Evolutionary conservation across 2,329 filamentous ascomycete species (phyloP).

Genomic region (Boeremia exigua): DNA sequence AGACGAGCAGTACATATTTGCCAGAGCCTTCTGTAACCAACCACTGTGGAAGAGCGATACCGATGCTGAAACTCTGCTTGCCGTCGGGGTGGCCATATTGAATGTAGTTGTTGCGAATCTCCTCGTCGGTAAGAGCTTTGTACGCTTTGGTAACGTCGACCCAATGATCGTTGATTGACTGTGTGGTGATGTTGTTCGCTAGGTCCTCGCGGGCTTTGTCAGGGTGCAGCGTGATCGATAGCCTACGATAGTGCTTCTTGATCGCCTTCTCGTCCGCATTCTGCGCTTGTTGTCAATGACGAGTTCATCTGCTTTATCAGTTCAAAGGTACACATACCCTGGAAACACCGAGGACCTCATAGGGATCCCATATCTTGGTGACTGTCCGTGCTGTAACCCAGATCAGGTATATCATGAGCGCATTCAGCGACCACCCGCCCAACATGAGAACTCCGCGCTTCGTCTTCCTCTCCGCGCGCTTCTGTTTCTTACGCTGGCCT

Average conservation of each 20-base stretch:
- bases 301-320: slow-evolving; percentile 2
- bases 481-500: slow-evolving; percentile 81
- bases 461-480: slow-evolving; percentile 85
- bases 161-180: slow-evolving; percentile 84
- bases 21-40: slow-evolving; percentile 93
- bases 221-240: slow-evolving; percentile 87
- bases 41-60: slow-evolving; percentile 91
- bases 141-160: slow-evolving; percentile 97
- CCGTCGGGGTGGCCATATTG: slow-evolving; percentile 96
- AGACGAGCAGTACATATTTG: slow-evolving; percentile 92
- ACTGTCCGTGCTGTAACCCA: slow-evolving; percentile 73
- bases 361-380: slow-evolving; percentile 92
- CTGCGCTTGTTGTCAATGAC: slow-evolving; percentile 52
- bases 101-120: slow-evolving; percentile 94
- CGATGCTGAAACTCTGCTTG: slow-evolving; percentile 97
- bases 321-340: slow-evolving; percentile 62
- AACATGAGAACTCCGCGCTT: slow-evolving; percentile 82
- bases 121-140: slow-evolving; percentile 96
- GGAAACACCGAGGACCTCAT: slow-evolving; percentile 87
- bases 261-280: slow-evolving; percentile 87
- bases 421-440: slow-evolving; percentile 82
- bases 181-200: slow-evolving; percentile 85
- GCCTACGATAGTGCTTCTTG: slow-evolving; percentile 85
- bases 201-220: slow-evolving; percentile 88
- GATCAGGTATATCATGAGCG: slow-evolving; percentile 91